Evolutionary conservation across 805 yeast species (phyloP).

Genomic region (Saccharomycopsis selenospora): DNA sequence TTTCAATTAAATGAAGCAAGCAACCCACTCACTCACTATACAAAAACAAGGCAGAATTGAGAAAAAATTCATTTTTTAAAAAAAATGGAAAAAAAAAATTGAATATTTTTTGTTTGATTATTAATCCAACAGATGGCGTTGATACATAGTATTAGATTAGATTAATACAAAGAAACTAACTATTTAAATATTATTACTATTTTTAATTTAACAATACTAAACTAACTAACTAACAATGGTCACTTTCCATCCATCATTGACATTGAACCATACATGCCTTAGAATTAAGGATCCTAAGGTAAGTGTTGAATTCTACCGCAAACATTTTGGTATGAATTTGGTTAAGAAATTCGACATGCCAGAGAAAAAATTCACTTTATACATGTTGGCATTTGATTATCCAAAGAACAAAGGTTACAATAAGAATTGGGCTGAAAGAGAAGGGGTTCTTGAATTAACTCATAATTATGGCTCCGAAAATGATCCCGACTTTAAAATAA

Average conservation of each 20-base stretch:
- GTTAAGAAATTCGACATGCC: constrained; percentile 46
- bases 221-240: constrained; percentile 15
- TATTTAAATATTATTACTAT: too few relatives aligned
- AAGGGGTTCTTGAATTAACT: constrained; percentile 77
- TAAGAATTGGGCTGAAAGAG: constrained; percentile 36
- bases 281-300: constrained; percentile 76
- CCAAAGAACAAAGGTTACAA: constrained; percentile 25
- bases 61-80: too few relatives aligned
- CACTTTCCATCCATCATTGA: constrained; percentile 23
- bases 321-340: constrained; percentile 66
- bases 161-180: not conserved
- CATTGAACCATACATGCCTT: constrained; percentile 63
- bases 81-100: not conserved
- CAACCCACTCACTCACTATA: too few relatives aligned
- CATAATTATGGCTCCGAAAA: constrained; percentile 71
- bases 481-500: constrained; percentile 47
- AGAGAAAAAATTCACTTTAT: constrained; percentile 53
- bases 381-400: constrained; percentile 55
- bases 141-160: not conserved
- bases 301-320: constrained; percentile 65
- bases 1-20: too few relatives aligned
- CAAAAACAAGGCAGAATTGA: too few relatives aligned
- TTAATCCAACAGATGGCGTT: not conserved
- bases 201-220: too few relatives aligned
- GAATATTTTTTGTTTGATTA: not conserved